Evolutionary conservation across 1,139 yeast genomes (phyloP).

Genomic region (Meyerozyma elateridarum): DNA sequence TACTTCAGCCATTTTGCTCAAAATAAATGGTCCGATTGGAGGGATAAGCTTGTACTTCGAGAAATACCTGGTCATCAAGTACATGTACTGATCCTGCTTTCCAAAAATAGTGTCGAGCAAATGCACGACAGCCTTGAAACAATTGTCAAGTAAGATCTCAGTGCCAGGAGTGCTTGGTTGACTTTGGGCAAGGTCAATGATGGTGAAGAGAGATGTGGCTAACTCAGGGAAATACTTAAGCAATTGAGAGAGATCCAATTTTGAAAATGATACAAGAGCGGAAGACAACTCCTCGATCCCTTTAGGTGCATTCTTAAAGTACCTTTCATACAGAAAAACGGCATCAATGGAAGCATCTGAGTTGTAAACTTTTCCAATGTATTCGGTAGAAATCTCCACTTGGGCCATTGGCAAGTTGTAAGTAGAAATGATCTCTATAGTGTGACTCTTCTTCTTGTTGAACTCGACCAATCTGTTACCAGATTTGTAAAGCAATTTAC

Average conservation of each 20-base stretch:
- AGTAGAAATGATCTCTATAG: slow-evolving; percentile 32
- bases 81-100: slow-evolving; percentile 58
- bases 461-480: slow-evolving; percentile 40
- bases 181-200: slow-evolving; percentile 28
- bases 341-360: slow-evolving; percentile 55
- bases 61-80: slow-evolving; percentile 49
- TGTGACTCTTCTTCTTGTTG: slow-evolving; percentile 32
- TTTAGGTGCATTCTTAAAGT: slow-evolving; percentile 37
- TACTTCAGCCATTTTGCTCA: slow-evolving; percentile 42
- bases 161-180: slow-evolving; percentile 22
- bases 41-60: slow-evolving; percentile 34
- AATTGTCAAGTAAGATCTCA: slow-evolving; percentile 33
- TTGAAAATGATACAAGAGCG: slow-evolving; percentile 36
- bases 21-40: slow-evolving; percentile 46
- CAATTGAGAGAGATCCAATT: slow-evolving; percentile 42
- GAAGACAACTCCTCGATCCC: slow-evolving; percentile 43
- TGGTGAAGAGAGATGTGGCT: slow-evolving; percentile 38
- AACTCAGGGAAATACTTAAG: slow-evolving; percentile 55
- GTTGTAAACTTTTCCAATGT: slow-evolving; percentile 67
- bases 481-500: slow-evolving; percentile 38
- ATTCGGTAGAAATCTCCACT: slow-evolving; percentile 57
- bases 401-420: slow-evolving; percentile 42
- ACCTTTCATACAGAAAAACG: slow-evolving; percentile 52
- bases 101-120: slow-evolving; percentile 62
- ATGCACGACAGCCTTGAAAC: slow-evolving; percentile 55